These are phyloP conservation scores for Aspergillus floridensis DNA, from an alignment of 2,329 filamentous ascomycete species.

Conservation along the genomic window DNA sequence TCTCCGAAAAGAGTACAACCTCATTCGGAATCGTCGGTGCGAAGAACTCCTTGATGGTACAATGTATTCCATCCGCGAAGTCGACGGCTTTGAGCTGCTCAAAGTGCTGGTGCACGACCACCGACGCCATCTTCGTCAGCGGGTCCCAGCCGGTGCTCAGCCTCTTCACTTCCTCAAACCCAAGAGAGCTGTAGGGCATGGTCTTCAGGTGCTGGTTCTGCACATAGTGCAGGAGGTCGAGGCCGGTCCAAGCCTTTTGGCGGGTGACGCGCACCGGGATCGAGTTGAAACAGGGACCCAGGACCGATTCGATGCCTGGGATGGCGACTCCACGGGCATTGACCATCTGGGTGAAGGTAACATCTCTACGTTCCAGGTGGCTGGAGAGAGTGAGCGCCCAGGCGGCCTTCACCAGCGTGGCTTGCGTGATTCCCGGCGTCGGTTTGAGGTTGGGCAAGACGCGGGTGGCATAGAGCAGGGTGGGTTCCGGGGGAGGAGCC, in stretches of 20 bases:
- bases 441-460: neutral
- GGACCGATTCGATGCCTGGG: neutral
- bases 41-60: neutral
- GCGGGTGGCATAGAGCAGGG: neutral
- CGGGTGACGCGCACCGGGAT: neutral
- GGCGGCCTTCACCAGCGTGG: neutral
- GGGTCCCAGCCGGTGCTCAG: neutral
- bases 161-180: neutral
- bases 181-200: neutral
- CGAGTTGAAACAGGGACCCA: neutral
- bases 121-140: neutral
- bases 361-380: neutral
- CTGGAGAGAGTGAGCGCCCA: neutral
- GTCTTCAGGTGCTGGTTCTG: neutral
- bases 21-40: neutral
- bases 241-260: neutral
- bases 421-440: neutral
- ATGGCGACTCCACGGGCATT: neutral
- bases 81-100: neutral
- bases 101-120: neutral
- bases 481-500: neutral
- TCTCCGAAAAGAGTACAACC: neutral
- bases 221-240: neutral
- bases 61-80: neutral
- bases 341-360: neutral